Conservation (phyloP, 129 eudicot species). For the Arctium lappa region DNA sequence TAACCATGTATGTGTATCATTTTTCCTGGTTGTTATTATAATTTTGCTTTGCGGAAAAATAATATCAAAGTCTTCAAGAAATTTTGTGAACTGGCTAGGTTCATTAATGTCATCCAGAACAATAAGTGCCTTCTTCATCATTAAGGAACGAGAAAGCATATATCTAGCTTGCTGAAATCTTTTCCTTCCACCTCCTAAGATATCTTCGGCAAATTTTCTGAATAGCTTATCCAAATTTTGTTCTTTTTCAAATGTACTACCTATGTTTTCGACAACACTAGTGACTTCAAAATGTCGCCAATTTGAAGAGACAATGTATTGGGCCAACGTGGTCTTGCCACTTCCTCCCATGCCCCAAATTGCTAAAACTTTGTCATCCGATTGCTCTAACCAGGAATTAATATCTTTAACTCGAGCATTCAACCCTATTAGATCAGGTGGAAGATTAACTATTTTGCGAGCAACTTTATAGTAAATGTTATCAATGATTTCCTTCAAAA, state of each 20-base stretch:
- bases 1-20: not conserved
- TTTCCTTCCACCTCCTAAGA: not conserved
- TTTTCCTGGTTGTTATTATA: constrained; percentile 23
- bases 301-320: not conserved
- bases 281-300: not conserved
- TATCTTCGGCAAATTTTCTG: not conserved
- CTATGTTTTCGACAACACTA: not conserved
- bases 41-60: constrained; percentile 18
- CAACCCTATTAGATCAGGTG: constrained; percentile 11
- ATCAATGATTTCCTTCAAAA: constrained; percentile 14
- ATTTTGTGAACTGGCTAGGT: not conserved
- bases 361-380: not conserved
- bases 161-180: not conserved
- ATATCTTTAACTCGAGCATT: constrained; percentile 10
- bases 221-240: not conserved
- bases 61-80: constrained; percentile 15
- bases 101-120: constrained; percentile 34
- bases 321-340: constrained; percentile 19
- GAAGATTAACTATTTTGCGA: not conserved
- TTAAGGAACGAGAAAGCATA: not conserved
- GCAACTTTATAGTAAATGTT: not conserved
- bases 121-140: constrained; percentile 19
- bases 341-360: constrained; percentile 30
- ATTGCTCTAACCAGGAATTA: not conserved
- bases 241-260: not conserved